These are phyloP conservation scores for Litchi chinensis DNA, from an alignment of 345 rosid species.

Conservation along the genomic window DNA sequence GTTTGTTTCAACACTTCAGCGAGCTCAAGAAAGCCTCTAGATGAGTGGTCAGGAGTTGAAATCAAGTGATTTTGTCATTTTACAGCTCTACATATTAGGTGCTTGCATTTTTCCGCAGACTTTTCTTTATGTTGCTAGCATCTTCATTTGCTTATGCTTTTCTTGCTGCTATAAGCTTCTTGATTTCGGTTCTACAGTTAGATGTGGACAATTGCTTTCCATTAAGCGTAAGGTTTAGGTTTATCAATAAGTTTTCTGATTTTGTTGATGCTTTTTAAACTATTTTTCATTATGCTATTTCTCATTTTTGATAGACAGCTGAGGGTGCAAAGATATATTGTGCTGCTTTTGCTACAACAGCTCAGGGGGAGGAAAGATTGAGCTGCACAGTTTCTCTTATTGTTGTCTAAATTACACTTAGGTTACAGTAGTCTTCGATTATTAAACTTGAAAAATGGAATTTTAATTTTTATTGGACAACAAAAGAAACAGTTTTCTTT, in stretches of 20 bases:
- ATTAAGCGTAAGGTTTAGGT: neutral
- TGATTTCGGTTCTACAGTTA: neutral
- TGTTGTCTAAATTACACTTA: constrained; percentile 89
- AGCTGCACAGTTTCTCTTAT: constrained; percentile 80
- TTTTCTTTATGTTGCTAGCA: neutral
- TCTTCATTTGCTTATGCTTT: constrained; percentile 7
- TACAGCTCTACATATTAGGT: neutral
- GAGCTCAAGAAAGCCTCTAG: neutral
- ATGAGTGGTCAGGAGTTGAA: neutral
- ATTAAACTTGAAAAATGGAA: too few species aligned
- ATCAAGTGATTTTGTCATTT: constrained; percentile 1
- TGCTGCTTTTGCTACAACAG: constrained; percentile 75
- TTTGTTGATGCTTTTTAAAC: neutral
- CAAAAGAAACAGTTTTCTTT: neutral
- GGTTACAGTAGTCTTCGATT: constrained; percentile 32
- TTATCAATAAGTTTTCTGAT: constrained; percentile 11
- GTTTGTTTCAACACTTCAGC: neutral
- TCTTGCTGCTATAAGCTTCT: neutral
- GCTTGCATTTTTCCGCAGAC: neutral
- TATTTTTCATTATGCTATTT: constrained; percentile 4
- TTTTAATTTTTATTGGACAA: too few species aligned
- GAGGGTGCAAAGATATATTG: constrained; percentile 77
- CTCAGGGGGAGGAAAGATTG: constrained; percentile 81
- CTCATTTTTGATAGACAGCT: constrained; percentile 59
- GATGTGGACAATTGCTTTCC: neutral